A percentile compares a stretch with the other conserved stretches of the same genome.
These are phyloP conservation scores for Hippophae gyantsensis DNA, from an alignment of 306 rosid species.

Conservation along the genomic window DNA sequence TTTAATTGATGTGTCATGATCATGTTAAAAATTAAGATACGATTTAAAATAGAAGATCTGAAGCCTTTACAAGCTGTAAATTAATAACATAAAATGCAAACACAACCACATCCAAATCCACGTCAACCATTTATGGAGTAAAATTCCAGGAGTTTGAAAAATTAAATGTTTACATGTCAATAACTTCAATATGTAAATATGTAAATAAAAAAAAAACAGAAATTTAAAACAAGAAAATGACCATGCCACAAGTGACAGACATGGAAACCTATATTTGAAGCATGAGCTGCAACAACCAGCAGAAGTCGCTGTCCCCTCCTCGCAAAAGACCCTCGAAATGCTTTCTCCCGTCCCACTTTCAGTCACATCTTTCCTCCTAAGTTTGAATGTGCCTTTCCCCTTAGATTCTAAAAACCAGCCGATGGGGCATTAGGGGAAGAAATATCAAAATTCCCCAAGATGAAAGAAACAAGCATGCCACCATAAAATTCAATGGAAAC, in stretches of 20 bases:
- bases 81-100: no score
- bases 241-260: not conserved
- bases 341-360: slow-evolving; percentile 13
- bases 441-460: slow-evolving; percentile 32
- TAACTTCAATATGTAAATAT: slow-evolving; percentile 2
- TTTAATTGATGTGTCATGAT: no score
- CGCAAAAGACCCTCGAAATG: not conserved
- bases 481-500: slow-evolving; percentile 15
- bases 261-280: not conserved
- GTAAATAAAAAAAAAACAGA: not conserved
- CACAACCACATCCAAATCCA: slow-evolving; percentile 16
- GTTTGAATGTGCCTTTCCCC: slow-evolving; percentile 36
- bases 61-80: no score
- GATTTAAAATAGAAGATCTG: no score
- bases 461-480: slow-evolving; percentile 29
- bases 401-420: slow-evolving; percentile 43
- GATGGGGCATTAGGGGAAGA: slow-evolving; percentile 38
- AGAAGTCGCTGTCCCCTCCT: slow-evolving; percentile 4
- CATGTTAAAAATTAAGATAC: no score
- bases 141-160: slow-evolving; percentile 16
- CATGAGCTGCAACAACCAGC: slow-evolving; percentile 21
- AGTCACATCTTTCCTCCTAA: slow-evolving; percentile 8
- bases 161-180: slow-evolving; percentile 23
- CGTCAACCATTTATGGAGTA: slow-evolving; percentile 19
- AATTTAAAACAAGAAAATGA: not conserved